Conservation (phyloP, 2,329 filamentous ascomycete genomes). For the Epichloe coenophiala region DNA sequence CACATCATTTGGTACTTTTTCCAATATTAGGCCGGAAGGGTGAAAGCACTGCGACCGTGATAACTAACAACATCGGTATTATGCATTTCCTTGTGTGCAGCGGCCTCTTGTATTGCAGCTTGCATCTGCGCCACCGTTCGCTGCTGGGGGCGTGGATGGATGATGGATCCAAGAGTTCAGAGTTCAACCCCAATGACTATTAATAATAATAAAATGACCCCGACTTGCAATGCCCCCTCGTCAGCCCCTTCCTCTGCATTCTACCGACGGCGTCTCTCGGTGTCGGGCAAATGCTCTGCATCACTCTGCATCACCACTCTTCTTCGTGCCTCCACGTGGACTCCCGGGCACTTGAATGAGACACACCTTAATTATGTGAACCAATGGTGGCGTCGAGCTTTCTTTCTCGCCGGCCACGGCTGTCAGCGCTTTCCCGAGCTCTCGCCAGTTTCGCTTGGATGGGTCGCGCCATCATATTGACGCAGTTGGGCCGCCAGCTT, state of each 20-base stretch:
- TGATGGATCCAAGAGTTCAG: no score
- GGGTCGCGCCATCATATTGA: not conserved
- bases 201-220: no score
- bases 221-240: not conserved
- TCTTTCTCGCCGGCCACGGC: slow-evolving; percentile 2
- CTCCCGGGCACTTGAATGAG: not conserved
- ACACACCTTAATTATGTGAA: not conserved
- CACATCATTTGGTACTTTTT: no score
- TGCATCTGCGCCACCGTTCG: not conserved
- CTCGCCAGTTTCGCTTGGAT: not conserved
- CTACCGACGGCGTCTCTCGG: no score
- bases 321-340: slow-evolving; percentile 4
- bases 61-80: not conserved
- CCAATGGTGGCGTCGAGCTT: not conserved
- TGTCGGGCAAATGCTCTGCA: not conserved
- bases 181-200: no score
- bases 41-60: not conserved
- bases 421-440: not conserved
- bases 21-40: not conserved
- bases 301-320: not conserved
- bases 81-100: not conserved
- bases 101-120: not conserved
- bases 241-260: not conserved
- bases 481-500: not conserved
- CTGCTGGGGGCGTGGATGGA: not conserved